Base-by-base conservation (phyloP, 169 alveolate genomes). In the Sarcocystis neurona region DNA sequence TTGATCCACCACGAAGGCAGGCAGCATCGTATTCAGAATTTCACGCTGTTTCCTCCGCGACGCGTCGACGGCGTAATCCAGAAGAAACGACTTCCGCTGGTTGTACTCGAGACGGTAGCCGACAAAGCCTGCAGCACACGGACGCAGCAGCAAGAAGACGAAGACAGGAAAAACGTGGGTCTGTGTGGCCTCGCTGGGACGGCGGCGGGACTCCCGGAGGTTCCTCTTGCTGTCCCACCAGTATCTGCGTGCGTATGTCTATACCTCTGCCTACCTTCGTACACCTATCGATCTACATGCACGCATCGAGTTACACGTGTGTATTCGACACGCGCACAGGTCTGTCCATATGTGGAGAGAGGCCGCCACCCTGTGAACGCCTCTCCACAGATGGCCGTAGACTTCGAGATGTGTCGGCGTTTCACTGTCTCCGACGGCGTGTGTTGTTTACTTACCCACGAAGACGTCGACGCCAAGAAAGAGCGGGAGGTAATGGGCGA, bases 21-120 rank as follows among this genome's bases (percentile, higher is more conserved):
- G 98, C 41, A 96, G 96, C 98, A 96, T 96, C 32, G 97, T 95
- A 90, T 96, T 95, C 48, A 96, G 93, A 60, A 96, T 95, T 90
- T 96, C 97, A 68, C 97, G 93, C 87, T 96, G 98, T 93, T 95
- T 93, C 87, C 96, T 87, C 84, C 97, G 87, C 58, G 95, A 92
- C 41, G 94, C 93, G 75, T 93, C 93, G 53, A 94, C 96, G 43
- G 96, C 85, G 91, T 93, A 94, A 90, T 95, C 96, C 53, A 96
- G 85, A 30, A 79, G 53, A 85, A 91, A 96, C 77, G 94, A 92
- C 79, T 94, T 94, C 82, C 98, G 82, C 87, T 91, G 94, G 80
- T 96, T 92, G 91, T 93, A 94, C 88, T 96, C 98, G 37, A 95
- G 87, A 53, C 97, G 95, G 85, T 96, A 96, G 1, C 98, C 98